Evolutionary conservation across 2,329 filamentous ascomycete genomes (phyloP).

Genomic region (Colletotrichum sp.): DNA sequence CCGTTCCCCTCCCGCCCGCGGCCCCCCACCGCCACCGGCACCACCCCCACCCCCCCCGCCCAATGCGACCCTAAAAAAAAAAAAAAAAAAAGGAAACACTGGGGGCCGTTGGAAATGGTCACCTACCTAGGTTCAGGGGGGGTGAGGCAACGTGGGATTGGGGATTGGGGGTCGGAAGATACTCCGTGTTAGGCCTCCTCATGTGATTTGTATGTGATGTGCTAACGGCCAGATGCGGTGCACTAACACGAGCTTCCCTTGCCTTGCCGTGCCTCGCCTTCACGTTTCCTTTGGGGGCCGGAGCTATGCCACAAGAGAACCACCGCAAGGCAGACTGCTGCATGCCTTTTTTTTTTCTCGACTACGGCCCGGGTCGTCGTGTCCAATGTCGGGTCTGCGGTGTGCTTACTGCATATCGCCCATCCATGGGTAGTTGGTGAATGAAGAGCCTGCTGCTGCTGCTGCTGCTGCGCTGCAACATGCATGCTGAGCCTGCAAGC

Average conservation of each 20-base stretch:
- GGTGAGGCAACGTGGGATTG: neutral
- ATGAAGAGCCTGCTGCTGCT: neutral
- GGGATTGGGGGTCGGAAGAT: neutral
- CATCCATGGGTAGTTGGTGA: neutral
- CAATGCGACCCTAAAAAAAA: too few relatives aligned
- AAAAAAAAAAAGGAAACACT: neutral
- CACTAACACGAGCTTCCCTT: neutral
- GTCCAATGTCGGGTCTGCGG: neutral
- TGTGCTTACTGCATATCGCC: neutral
- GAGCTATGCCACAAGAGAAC: neutral
- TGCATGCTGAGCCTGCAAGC: neutral
- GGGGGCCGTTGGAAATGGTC: neutral
- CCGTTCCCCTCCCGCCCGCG: too few relatives aligned
- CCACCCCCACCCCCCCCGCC: too few relatives aligned
- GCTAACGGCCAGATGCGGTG: neutral
- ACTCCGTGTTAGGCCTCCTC: constrained; percentile 1
- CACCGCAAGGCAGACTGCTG: neutral
- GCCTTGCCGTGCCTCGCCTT: neutral
- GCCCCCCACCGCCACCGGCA: too few relatives aligned
- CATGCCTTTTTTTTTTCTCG: neutral
- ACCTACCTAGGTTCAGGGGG: neutral
- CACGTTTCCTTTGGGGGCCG: neutral
- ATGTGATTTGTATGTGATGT: neutral
- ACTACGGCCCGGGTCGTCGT: neutral
- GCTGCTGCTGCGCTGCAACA: neutral